Percentiles rank a stretch among this genome's conserved stretches.
phyloP scores from a whole-genome alignment of 176 grass and related monocot genomes.

The Hyparrhenia diplandra region DNA sequence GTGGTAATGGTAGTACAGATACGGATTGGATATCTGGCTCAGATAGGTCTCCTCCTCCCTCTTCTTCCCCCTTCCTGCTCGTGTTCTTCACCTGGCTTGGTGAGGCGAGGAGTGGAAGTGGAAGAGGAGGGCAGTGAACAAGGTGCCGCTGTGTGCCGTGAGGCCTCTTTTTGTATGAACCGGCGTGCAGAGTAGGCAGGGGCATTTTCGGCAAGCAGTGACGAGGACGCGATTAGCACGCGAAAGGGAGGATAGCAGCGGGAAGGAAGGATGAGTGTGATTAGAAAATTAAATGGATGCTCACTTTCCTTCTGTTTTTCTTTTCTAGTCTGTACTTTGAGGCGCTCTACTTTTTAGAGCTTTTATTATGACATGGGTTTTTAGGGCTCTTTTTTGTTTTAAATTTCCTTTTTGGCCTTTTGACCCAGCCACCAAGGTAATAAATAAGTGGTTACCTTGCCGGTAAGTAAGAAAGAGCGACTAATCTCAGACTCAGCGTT shows the following conservation, averaged over 20 bases:
- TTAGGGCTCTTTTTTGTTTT: not conserved
- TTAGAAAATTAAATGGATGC: not conserved
- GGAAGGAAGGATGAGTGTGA: constrained; percentile 39
- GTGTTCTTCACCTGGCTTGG: constrained; percentile 5
- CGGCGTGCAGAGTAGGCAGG: not conserved
- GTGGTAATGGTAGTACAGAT: not conserved
- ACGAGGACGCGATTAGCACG: not conserved
- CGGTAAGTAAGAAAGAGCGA: not conserved
- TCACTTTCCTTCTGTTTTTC: constrained; percentile 2
- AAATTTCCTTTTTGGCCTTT: not conserved
- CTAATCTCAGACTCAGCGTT: not conserved
- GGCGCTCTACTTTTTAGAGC: constrained; percentile 11
- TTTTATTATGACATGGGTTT: constrained; percentile 11
- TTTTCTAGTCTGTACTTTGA: constrained; percentile 45
- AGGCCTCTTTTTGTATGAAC: constrained; percentile 19
- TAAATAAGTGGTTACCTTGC: not conserved
- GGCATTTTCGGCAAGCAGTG: constrained; percentile 27
- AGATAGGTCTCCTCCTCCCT: constrained; percentile 1
- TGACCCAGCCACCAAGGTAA: not conserved
- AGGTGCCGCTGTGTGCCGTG: not conserved
- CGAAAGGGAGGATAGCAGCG: not conserved
- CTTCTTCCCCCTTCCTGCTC: not conserved
- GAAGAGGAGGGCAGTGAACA: not conserved
- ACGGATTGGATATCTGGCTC: not conserved
- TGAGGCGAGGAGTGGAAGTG: constrained; percentile 13